Base-by-base conservation (phyloP, 2,329 filamentous ascomycete genomes). In the Cladorrhinum sp. region DNA sequence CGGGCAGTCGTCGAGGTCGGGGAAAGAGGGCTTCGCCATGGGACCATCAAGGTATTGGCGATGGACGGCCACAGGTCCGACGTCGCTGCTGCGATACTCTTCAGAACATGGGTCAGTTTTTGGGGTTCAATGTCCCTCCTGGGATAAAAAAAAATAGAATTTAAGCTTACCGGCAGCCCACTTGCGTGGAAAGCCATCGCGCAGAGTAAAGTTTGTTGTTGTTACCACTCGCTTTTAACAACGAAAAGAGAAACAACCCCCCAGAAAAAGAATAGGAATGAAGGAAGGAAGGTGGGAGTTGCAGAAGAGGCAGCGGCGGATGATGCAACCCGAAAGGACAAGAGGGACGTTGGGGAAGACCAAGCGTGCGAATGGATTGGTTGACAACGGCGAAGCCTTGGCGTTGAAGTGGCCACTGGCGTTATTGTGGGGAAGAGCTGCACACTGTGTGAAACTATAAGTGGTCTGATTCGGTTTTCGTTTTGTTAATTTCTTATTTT, bases 31-130 rank as follows among this genome's bases (percentile, higher is more conserved):
- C 65, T 61, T 65, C 69, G 69, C 67, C 73, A 77, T 8, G 78
- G 74, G 20, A 73, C 62, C 59, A 72, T 68, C 16, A 79, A 62
- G 12, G 75, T 75, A 61, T 73, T 78, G 55, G 74, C 71, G 62
- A 81, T 72, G 50, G 78, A 79, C 57, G 79, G 78, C 76, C 77
- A 78, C 57, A 80, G 65, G 38, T 79, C 78, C 54, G 77, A 70
- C 7, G 76, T 75, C 62, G 74, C 76, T 53, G 75, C 75, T 63
- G 75, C 76, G 68, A 80, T 73, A 65, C 72, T 76, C 76, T 77
- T 58, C 12, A 67, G 62, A 10, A 50, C 24, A 51, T 50, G 16
- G 16, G 8, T 36, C 2, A 22, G 12, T 55, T n/a, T n/a, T 23
- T 32, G 5, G 24, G 49, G 23, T 9, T 23, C 27, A 49, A 27